Base-by-base conservation (phyloP, 2,329 filamentous ascomycete genomes). In the Cercospora sp. region DNA sequence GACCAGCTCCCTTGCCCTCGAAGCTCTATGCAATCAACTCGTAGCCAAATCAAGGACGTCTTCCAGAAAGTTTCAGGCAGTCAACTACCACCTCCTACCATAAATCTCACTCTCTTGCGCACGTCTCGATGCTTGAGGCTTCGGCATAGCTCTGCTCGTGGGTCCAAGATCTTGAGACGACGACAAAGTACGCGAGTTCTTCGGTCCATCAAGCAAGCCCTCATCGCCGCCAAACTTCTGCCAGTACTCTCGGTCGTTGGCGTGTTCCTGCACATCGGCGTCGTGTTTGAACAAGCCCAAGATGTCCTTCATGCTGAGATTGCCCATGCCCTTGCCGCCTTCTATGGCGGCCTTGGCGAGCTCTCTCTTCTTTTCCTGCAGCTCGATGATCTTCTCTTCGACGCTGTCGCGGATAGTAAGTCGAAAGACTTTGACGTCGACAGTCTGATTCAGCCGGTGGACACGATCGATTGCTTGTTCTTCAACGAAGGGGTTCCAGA, bases 381-480 rank as follows among this genome's bases (percentile, higher is more conserved):
- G 86, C 69, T 91, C 92, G n/a, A 98, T 83, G 74, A 99, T 99
- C 67, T 94, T 89, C 80, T 94, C 93, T 83, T 99, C 95, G 66
- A 99, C 94, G 0, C 91, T 94, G 72, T 90, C 86, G 72, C 88
- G 87, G 69, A 99, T 90, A 2, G 93, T 97, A 75, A 99, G 88
- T 76, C 95, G 96, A 84, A 97, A 99, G 71, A 99, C 93, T 66
- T 94, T 88, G 37, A 99, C 95, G 77, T 98, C 94, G 49, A 94
- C 86, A 1, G 93, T 97, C 81, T 99, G 95, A 49, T 97, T 98
- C 63, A 99, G 90, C n/a, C 95, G 93, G 79, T 99, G 95, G 28
- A 99, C 95, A 65, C 95, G 93, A 80, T 99, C 95, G 74, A 99
- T 99, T 60, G 95, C 95, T 84, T 99, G 95, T 79, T 99, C 95